These are phyloP conservation scores for Infundibulicybe gibba DNA, from an alignment of 768 basidiomycete genomes.

Conservation along the genomic window DNA sequence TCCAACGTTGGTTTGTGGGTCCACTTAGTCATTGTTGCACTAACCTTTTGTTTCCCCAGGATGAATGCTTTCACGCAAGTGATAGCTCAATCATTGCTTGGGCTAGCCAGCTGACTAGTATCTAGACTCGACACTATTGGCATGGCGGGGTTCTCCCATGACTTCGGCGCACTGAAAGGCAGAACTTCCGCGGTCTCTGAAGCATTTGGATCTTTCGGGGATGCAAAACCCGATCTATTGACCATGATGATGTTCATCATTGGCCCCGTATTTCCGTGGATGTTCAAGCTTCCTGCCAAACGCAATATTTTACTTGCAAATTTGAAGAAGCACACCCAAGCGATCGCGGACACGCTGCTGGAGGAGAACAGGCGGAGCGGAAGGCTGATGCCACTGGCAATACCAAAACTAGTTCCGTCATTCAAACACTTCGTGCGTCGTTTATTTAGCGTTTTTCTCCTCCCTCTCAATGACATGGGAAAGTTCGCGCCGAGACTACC, in stretches of 20 bases:
- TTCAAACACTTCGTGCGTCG: conserved; percentile 7
- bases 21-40: background rate
- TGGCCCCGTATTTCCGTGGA: conserved; percentile 6
- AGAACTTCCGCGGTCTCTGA: conserved; percentile 19
- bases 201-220: conserved; percentile 19
- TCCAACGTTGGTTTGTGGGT: conserved; percentile 25
- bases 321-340: conserved; percentile 2
- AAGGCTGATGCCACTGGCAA: conserved; percentile 4
- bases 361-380: conserved; percentile 9
- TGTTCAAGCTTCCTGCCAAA: conserved; percentile 7
- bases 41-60: conserved; percentile 9
- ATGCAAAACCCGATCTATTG: background rate
- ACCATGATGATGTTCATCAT: conserved; percentile 5
- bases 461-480: background rate
- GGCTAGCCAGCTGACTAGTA: background rate
- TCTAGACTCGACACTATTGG: conserved; percentile 41
- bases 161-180: conserved; percentile 38
- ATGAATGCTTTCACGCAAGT: conserved; percentile 38
- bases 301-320: conserved; percentile 3
- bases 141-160: conserved; percentile 40
- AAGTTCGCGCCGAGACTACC: conserved; percentile 12
- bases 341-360: conserved; percentile 11
- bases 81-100: background rate
- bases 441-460: background rate
- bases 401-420: conserved; percentile 5